These are phyloP conservation scores for Orbilia ellipsospora DNA, from an alignment of 2,329 filamentous ascomycete species.

Conservation along the genomic window DNA sequence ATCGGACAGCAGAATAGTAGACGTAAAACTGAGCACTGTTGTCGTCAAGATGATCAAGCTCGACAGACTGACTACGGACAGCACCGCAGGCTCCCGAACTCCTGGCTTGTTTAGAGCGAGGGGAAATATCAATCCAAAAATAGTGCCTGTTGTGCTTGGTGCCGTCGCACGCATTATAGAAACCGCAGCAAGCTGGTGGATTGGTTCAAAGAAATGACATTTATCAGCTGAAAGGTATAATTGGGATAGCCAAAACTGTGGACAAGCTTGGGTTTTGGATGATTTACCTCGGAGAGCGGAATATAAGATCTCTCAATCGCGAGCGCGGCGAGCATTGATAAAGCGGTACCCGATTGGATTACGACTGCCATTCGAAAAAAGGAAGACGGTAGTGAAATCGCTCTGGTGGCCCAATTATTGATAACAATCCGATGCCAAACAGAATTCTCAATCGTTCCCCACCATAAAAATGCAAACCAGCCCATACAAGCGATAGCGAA, in stretches of 20 bases:
- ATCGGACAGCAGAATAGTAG: constrained; percentile 19
- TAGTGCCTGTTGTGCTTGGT: neutral
- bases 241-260: too few species aligned
- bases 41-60: constrained; percentile 8
- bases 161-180: constrained; percentile 24
- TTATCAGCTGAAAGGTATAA: too few species aligned
- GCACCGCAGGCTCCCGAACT: neutral
- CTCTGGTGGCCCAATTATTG: too few species aligned
- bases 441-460: too few species aligned
- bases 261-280: neutral
- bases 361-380: constrained; percentile 20
- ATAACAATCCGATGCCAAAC: too few species aligned
- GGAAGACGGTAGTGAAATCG: constrained; percentile 20
- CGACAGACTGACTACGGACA: constrained; percentile 12
- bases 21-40: constrained; percentile 13
- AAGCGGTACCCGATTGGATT: constrained; percentile 2
- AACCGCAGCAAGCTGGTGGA: constrained; percentile 20
- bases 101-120: too few species aligned
- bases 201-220: neutral
- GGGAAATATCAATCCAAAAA: constrained; percentile 11
- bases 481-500: too few species aligned
- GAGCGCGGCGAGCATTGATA: constrained; percentile 37
- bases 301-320: constrained; percentile 24
- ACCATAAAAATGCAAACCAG: too few species aligned
- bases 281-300: constrained; percentile 28